A percentile compares a stretch with the other conserved stretches of the same genome.
Evolutionary conservation across 1,139 yeast species (phyloP).

Genomic region (Hyphopichia khmerensis): DNA sequence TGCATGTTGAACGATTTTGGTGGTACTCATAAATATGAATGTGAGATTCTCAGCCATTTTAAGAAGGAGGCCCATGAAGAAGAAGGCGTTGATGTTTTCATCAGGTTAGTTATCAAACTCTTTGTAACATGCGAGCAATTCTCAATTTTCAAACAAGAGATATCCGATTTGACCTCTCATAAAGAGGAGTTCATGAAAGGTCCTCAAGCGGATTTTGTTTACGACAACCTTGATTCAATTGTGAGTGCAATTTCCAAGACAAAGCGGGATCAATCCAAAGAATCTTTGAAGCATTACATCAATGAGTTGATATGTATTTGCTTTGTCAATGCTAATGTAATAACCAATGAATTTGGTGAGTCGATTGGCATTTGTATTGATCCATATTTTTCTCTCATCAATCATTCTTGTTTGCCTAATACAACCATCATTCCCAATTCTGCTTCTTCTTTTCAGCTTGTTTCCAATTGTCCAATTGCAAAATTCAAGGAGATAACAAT

Average conservation of each 20-base stretch:
- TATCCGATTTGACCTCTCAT: slow-evolving; percentile 7
- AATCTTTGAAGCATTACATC: slow-evolving; percentile 2
- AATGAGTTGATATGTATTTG: slow-evolving; percentile 12
- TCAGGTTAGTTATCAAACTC: slow-evolving; percentile 7
- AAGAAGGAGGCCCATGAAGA: neutral
- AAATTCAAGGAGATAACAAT: slow-evolving; percentile 25
- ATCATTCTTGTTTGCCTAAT: slow-evolving; percentile 33
- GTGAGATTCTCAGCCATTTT: slow-evolving; percentile 6
- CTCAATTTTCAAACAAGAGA: slow-evolving; percentile 1
- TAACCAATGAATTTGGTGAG: slow-evolving; percentile 19
- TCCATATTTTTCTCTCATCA: slow-evolving; percentile 30
- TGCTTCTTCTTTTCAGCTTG: slow-evolving; percentile 7
- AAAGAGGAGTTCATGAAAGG: neutral
- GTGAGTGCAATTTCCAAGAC: neutral
- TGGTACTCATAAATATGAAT: slow-evolving; percentile 11
- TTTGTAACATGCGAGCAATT: slow-evolving; percentile 5
- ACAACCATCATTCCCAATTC: slow-evolving; percentile 19
- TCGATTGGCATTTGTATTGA: slow-evolving; percentile 34
- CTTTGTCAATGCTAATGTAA: slow-evolving; percentile 23
- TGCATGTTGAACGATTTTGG: slow-evolving; percentile 10
- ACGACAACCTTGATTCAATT: slow-evolving; percentile 2
- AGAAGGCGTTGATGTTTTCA: slow-evolving; percentile 2
- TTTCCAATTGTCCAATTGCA: slow-evolving; percentile 17
- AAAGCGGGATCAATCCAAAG: neutral
- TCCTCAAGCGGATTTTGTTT: neutral